Evolutionary conservation across 1,284 basidiomycete genomes (phyloP), one percentile per base, ranked within the genome.

Genomic region (Ceratobasidium sp.): DNA sequence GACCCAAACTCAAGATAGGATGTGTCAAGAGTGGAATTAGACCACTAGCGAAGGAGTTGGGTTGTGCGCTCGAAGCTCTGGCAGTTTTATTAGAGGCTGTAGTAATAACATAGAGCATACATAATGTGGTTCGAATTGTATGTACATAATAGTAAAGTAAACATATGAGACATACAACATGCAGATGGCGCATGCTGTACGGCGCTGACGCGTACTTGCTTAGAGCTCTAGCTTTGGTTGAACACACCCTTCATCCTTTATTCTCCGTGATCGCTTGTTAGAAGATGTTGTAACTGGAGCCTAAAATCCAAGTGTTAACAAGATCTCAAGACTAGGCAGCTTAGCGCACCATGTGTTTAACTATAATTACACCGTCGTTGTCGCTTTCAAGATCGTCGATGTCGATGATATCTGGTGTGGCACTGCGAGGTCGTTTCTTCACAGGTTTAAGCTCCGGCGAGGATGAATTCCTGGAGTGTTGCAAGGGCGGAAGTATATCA

Each of bases 311-410:
- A 41, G 6, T 11, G 9, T 7, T 51, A 57, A 4, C 19, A 24
- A 22, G 31, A 14, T 7, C 9, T 36, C 29, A 47, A 24, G 44
- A 33, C 7, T 8, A 33, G 17, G 27, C 6, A 17, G 15, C 19
- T 1, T 33, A 22, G 33, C 56, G 29, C 19, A 57, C 56, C 56
- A 57, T 57, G 29, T 57, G 56, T 17, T 33, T 57, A 29, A 57
- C n/a, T 36, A 57, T 17, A 33, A 22, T 36, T 33, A 57, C 24
- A 24, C 33, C 56, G 19, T 57, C 56, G 19, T 57, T 29, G n/a
- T 65, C 63, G 1, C 45, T 47, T 50, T 65, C 45, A 27, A 65
- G 41, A 9, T 44, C 63, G 31, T 65, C 47, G n/a, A 65, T 24
- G 17, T 65, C 63, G 19, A 65, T 22, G 7, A 9, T 27, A 15